Evolutionary conservation across 2,329 filamentous ascomycete species (phyloP).

Genomic region (Ophidiomyces ophidiicola): DNA sequence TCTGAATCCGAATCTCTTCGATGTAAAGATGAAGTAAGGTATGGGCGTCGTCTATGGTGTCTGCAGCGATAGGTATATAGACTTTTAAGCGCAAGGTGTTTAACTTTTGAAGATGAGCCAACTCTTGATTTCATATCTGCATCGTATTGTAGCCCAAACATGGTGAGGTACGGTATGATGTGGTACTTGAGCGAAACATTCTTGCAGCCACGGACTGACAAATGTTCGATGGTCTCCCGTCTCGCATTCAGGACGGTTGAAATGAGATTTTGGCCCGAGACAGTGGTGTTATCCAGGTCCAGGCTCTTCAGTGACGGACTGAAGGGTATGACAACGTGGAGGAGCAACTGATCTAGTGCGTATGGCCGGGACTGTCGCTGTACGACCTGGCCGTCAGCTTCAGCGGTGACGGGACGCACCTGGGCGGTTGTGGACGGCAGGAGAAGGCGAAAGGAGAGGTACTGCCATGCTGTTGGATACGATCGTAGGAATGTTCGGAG

Average conservation of each 20-base stretch:
- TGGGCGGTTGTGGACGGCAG: constrained; percentile 30
- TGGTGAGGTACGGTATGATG: constrained; percentile 46
- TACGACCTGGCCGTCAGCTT: constrained; percentile 22
- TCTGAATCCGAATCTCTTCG: constrained; percentile 49
- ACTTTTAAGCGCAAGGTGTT: constrained; percentile 44
- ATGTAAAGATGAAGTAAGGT: constrained; percentile 43
- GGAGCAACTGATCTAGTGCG: constrained; percentile 46
- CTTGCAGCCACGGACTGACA: constrained; percentile 51
- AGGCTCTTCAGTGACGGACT: constrained; percentile 45
- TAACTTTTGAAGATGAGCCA: constrained; percentile 23
- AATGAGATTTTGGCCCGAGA: constrained; percentile 46
- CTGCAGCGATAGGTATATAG: constrained; percentile 51
- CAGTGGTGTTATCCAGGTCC: constrained; percentile 50
- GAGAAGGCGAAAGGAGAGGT: constrained; percentile 46
- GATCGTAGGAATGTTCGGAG: constrained; percentile 42
- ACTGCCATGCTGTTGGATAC: constrained; percentile 51
- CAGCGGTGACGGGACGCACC: constrained; percentile 23
- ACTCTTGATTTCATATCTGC: constrained; percentile 34
- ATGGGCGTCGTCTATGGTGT: constrained; percentile 49
- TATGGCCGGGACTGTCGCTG: constrained; percentile 45
- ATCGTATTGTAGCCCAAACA: constrained; percentile 35
- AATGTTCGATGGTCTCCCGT: constrained; percentile 44
- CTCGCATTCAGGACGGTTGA: constrained; percentile 44
- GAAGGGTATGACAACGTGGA: constrained; percentile 44
- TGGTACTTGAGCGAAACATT: constrained; percentile 54